Evolutionary conservation across 1,284 basidiomycete species (phyloP).

Genomic region (Xerocomus amazonicus): DNA sequence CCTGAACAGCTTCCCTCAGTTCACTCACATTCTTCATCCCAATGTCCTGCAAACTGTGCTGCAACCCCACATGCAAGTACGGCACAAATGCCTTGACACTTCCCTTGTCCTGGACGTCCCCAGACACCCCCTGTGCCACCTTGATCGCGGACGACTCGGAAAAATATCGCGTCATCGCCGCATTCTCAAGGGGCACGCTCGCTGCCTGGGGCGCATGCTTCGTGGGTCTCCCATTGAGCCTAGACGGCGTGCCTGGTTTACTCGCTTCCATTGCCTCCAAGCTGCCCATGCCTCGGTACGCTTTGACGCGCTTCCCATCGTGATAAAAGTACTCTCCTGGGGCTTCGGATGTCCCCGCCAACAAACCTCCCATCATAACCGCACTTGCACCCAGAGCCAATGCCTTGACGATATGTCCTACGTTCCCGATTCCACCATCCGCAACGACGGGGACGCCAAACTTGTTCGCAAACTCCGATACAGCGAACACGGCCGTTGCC

Average conservation of each 20-base stretch:
- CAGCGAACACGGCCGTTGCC: slow-evolving; percentile 93
- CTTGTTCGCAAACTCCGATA: slow-evolving; percentile 88
- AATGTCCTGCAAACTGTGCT: slow-evolving; percentile 95
- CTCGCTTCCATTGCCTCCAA: slow-evolving; percentile 95
- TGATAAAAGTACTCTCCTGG: slow-evolving; percentile 99
- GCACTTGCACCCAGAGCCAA: slow-evolving; percentile 90
- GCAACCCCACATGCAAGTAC: slow-evolving; percentile 89
- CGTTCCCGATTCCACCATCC: slow-evolving; percentile 96
- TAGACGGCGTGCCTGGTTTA: slow-evolving; percentile 35
- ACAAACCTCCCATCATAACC: slow-evolving; percentile 98
- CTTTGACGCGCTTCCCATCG: slow-evolving; percentile 97
- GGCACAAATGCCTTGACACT: slow-evolving; percentile 89
- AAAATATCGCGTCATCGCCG: slow-evolving; percentile 96
- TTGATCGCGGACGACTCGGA: slow-evolving; percentile 94
- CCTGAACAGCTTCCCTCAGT: slow-evolving; percentile 61
- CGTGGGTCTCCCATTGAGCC: slow-evolving; percentile 33
- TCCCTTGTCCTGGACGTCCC: slow-evolving; percentile 97
- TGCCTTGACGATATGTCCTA: slow-evolving; percentile 98
- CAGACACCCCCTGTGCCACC: slow-evolving; percentile 96
- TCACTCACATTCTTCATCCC: slow-evolving; percentile 70
- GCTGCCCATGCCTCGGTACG: slow-evolving; percentile 98
- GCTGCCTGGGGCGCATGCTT: slow-evolving; percentile 50
- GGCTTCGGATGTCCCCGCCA: slow-evolving; percentile 96
- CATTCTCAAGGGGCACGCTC: slow-evolving; percentile 75
- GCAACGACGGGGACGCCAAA: slow-evolving; percentile 97